phyloP scores from a whole-genome alignment of 1,284 basidiomycete genomes.

The Amylostereum areolatum region DNA sequence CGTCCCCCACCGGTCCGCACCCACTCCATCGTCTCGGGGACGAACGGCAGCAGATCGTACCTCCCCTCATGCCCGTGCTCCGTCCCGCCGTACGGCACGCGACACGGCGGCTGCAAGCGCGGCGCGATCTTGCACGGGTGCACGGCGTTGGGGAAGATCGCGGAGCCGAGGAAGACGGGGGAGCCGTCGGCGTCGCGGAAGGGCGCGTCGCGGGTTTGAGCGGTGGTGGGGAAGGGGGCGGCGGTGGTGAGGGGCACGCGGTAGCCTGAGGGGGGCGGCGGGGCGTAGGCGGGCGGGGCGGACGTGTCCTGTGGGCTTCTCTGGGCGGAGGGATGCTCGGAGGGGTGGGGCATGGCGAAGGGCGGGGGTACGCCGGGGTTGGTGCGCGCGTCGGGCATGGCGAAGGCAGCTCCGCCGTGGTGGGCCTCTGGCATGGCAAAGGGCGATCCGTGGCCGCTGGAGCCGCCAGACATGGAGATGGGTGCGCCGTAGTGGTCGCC shows the following conservation, averaged over 20 bases:
- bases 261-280: constrained; percentile 51
- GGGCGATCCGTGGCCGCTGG: background rate
- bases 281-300: constrained; percentile 9
- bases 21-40: constrained; percentile 62
- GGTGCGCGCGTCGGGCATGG: too few species aligned
- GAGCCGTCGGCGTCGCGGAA: constrained; percentile 50
- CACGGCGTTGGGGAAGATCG: constrained; percentile 56
- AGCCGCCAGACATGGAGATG: background rate
- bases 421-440: background rate
- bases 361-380: too few species aligned
- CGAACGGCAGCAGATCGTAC: constrained; percentile 67
- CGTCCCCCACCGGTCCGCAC: constrained; percentile 52
- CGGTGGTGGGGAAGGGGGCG: constrained; percentile 37
- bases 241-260: constrained; percentile 47
- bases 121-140: constrained; percentile 77
- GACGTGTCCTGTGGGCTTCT: too few species aligned
- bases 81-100: constrained; percentile 56
- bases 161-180: constrained; percentile 67
- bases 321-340: too few species aligned
- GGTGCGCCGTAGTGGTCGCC: too few species aligned
- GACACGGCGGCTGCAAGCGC: constrained; percentile 42
- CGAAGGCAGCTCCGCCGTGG: too few species aligned
- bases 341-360: too few species aligned
- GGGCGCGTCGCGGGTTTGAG: constrained; percentile 39
- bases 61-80: constrained; percentile 57